Evolutionary conservation across 164 flowering plant species (phyloP).

Genomic region (Warburgia ugandensis): DNA sequence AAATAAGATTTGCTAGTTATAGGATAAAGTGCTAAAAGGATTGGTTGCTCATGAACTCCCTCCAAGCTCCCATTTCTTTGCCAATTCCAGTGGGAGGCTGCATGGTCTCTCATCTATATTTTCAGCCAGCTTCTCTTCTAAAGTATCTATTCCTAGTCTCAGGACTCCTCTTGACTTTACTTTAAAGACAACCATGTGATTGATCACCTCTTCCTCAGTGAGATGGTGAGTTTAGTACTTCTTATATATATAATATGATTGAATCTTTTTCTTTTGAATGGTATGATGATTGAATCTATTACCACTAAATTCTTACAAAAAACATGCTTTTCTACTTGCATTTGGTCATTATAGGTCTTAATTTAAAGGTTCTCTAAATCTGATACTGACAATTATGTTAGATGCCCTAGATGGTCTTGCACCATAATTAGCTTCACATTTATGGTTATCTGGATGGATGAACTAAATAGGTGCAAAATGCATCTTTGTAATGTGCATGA

Average conservation of each 20-base stretch:
- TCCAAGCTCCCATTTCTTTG: slow-evolving; percentile 16
- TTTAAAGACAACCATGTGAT: slow-evolving; percentile 61
- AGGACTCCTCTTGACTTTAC: slow-evolving; percentile 80
- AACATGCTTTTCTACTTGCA: too few species aligned
- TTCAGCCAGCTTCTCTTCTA: slow-evolving; percentile 30
- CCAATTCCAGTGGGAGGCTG: slow-evolving; percentile 26
- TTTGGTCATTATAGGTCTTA: too few species aligned
- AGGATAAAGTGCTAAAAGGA: slow-evolving; percentile 76
- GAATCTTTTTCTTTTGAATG: too few species aligned
- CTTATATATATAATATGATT: too few species aligned
- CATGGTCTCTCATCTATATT: slow-evolving; percentile 19
- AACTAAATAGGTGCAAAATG: too few species aligned
- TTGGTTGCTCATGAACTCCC: slow-evolving; percentile 42
- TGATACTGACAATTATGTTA: too few species aligned
- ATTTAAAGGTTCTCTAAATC: too few species aligned
- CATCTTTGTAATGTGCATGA: too few species aligned
- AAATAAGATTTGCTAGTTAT: background rate
- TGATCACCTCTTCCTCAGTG: slow-evolving; percentile 63
- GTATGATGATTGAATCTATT: background rate
- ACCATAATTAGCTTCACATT: too few species aligned
- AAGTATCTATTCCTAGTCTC: slow-evolving; percentile 38
- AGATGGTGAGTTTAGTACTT: slow-evolving; percentile 50
- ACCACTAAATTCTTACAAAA: background rate
- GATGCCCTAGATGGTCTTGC: too few species aligned
- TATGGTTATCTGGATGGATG: too few species aligned